Evolutionary conservation across 495 filamentous ascomycete genomes (phyloP).

Genomic region (Neurospora discreta): DNA sequence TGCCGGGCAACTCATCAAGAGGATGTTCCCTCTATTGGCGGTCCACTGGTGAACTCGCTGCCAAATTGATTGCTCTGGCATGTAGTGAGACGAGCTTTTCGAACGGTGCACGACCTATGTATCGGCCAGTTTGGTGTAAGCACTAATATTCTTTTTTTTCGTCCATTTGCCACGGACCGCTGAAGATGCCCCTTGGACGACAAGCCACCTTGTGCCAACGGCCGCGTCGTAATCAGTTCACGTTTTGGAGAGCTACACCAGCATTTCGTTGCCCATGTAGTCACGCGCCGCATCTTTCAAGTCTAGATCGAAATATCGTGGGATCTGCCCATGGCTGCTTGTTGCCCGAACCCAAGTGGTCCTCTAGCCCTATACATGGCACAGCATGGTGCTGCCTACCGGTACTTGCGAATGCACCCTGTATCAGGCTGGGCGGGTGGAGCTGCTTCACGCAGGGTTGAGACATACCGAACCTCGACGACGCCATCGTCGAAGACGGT

Average conservation of each 20-base stretch:
- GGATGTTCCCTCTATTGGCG: background rate
- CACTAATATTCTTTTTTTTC: conserved; percentile 12
- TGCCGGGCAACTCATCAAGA: background rate
- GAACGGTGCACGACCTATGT: background rate
- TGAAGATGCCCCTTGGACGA: conserved; percentile 7
- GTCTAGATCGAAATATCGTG: background rate
- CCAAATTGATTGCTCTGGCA: conserved; percentile 13
- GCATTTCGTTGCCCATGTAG: background rate
- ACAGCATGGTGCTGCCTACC: conserved; percentile 1
- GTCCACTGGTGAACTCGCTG: background rate
- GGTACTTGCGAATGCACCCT: background rate
- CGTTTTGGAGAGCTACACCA: background rate
- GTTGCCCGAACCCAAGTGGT: background rate
- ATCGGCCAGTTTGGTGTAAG: conserved; percentile 5
- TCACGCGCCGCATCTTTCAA: background rate
- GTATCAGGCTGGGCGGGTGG: conserved; percentile 3
- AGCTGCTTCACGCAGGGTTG: conserved; percentile 8
- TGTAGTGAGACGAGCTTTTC: conserved; percentile 10
- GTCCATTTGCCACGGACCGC: conserved; percentile 11
- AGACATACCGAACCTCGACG: conserved; percentile 4
- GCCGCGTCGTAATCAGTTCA: conserved; percentile 3
- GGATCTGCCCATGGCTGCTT: background rate
- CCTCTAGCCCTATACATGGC: background rate
- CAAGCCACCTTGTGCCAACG: conserved; percentile 6
- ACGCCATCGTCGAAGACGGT: background rate